These are phyloP conservation scores for Hypoxylon fragiforme DNA, from an alignment of 495 filamentous ascomycete genomes.

Conservation along the genomic window DNA sequence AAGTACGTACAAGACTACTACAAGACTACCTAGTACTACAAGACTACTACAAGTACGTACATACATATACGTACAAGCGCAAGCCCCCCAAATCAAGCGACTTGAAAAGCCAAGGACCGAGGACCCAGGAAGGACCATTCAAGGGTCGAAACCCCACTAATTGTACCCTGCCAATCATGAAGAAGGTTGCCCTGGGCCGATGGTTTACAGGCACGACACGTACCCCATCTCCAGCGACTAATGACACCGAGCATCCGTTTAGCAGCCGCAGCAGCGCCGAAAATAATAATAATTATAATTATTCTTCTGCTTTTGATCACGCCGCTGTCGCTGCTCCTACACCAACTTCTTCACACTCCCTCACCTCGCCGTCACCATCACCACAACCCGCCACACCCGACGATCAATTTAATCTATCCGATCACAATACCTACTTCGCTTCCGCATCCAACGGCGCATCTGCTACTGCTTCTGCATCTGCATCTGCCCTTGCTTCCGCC, in stretches of 20 bases:
- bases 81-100: background rate
- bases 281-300: slow-evolving; percentile 35
- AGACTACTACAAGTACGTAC: too few relatives aligned
- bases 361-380: slow-evolving; percentile 41
- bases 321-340: slow-evolving; percentile 34
- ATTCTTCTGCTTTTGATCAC: slow-evolving; percentile 16
- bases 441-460: slow-evolving; percentile 15
- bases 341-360: slow-evolving; percentile 39
- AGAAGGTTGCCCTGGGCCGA: slow-evolving; percentile 33
- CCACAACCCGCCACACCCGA: slow-evolving; percentile 48
- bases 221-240: slow-evolving; percentile 36
- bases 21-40: too few relatives aligned
- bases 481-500: slow-evolving; percentile 11
- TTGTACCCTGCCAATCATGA: slow-evolving; percentile 37
- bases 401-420: slow-evolving; percentile 40
- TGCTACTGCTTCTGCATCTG: background rate
- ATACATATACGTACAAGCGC: slow-evolving; percentile 3
- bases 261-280: slow-evolving; percentile 38
- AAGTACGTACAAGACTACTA: slow-evolving; percentile 3
- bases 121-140: slow-evolving; percentile 32
- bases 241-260: slow-evolving; percentile 39
- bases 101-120: slow-evolving; percentile 28
- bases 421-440: slow-evolving; percentile 34
- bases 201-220: slow-evolving; percentile 39
- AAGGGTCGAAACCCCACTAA: slow-evolving; percentile 26